Evolutionary conservation across 2,329 filamentous ascomycete species (phyloP).

Genomic region (Colletotrichum nymphaeae): DNA sequence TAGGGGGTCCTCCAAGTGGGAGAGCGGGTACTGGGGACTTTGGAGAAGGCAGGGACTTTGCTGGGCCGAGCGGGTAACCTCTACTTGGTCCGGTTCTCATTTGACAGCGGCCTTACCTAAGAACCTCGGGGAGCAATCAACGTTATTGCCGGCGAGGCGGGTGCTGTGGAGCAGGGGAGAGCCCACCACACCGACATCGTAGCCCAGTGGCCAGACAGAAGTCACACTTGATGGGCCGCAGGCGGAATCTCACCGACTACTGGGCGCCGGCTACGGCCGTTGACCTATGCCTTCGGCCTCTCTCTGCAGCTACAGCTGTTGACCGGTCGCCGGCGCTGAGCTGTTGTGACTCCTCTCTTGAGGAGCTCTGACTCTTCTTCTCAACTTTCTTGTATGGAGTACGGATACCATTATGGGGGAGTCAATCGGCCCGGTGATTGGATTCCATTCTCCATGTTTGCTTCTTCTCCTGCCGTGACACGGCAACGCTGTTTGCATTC

Average conservation of each 20-base stretch:
- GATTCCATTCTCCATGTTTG: not conserved
- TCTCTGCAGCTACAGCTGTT: constrained; percentile 2
- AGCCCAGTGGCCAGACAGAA: constrained; percentile 18
- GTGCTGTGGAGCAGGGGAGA: constrained; percentile 14
- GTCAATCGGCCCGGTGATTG: constrained; percentile 3
- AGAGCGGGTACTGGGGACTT: constrained; percentile 36
- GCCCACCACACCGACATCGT: constrained; percentile 24
- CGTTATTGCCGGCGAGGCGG: constrained; percentile 34
- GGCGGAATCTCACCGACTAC: constrained; percentile 28
- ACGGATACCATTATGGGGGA: not conserved
- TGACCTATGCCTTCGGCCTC: constrained; percentile 6
- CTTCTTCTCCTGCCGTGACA: constrained; percentile 7
- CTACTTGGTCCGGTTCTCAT: constrained; percentile 30
- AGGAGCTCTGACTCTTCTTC: not conserved
- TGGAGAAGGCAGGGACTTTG: constrained; percentile 23
- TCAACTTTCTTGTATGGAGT: not conserved
- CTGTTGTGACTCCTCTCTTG: constrained; percentile 14
- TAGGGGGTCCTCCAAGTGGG: constrained; percentile 22
- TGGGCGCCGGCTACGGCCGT: constrained; percentile 31
- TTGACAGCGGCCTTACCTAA: constrained; percentile 35
- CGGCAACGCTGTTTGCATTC: constrained; percentile 19
- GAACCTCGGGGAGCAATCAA: constrained; percentile 32
- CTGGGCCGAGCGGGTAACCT: constrained; percentile 21
- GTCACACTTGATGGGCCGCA: constrained; percentile 28
- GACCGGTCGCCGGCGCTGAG: constrained; percentile 8